Evolutionary conservation across 306 rosid genomes (phyloP).

Genomic region (Prosopis cineraria): DNA sequence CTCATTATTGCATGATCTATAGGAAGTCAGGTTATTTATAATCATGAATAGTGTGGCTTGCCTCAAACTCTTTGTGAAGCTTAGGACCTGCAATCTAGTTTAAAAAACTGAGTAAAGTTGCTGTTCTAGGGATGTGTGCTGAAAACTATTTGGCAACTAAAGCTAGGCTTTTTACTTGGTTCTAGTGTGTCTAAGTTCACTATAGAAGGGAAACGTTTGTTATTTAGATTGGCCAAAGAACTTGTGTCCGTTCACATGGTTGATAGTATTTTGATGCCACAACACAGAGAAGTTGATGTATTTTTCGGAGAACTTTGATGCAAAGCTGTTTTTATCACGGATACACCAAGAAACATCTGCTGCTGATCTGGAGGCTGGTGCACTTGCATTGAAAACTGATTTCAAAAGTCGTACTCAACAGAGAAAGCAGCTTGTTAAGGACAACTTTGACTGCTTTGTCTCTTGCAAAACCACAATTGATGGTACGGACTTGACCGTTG

Average conservation of each 20-base stretch:
- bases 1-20: constrained; percentile 24
- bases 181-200: background rate
- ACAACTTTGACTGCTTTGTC: constrained; percentile 98
- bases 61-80: background rate
- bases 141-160: background rate
- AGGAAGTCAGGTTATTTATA: background rate
- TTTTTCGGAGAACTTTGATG: constrained; percentile 91
- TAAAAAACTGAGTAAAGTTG: background rate
- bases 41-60: background rate
- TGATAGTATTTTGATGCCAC: constrained; percentile 42
- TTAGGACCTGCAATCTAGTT: background rate
- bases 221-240: constrained; percentile 37
- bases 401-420: constrained; percentile 89
- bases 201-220: background rate
- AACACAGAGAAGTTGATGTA: constrained; percentile 87
- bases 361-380: constrained; percentile 92
- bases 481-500: constrained; percentile 57
- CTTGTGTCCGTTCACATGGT: constrained; percentile 8
- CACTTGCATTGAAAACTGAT: constrained; percentile 83
- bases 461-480: constrained; percentile 99
- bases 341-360: constrained; percentile 79
- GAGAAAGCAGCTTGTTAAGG: constrained; percentile 94
- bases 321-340: constrained; percentile 84
- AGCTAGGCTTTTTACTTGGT: background rate
- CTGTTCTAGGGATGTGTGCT: background rate